phyloP scores from a whole-genome alignment of 805 yeast genomes.

The Cyberlindnera euphorbiiphila region DNA sequence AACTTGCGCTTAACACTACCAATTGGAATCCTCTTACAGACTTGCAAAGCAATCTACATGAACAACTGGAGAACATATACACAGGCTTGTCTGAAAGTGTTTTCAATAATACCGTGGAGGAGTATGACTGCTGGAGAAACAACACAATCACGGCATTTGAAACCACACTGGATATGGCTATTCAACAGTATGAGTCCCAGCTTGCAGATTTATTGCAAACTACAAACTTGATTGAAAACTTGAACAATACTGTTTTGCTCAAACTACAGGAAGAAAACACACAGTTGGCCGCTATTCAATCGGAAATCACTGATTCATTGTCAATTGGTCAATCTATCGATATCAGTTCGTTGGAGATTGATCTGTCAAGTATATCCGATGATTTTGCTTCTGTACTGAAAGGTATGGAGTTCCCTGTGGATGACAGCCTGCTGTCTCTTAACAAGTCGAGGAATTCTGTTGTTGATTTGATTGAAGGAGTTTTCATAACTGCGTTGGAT shows the following conservation, averaged over 20 bases:
- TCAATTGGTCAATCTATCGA: slow-evolving; percentile 8
- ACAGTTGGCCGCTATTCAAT: neutral
- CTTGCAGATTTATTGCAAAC: neutral
- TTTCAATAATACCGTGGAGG: neutral
- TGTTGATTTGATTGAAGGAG: neutral
- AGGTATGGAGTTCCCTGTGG: neutral
- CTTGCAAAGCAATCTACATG: neutral
- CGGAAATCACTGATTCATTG: slow-evolving; percentile 5
- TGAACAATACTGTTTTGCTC: slow-evolving; percentile 6
- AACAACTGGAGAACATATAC: neutral
- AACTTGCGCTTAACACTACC: neutral
- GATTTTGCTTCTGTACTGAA: neutral
- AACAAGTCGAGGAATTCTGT: slow-evolving; percentile 2
- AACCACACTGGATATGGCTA: neutral
- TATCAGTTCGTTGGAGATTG: slow-evolving; percentile 3
- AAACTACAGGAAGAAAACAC: slow-evolving; percentile 1
- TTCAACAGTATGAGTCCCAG: neutral
- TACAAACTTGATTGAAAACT: neutral
- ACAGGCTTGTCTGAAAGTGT: neutral
- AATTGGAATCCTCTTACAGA: neutral
- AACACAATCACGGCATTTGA: slow-evolving; percentile 2
- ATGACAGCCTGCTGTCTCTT: neutral
- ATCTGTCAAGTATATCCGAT: neutral
- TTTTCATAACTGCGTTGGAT: slow-evolving; percentile 2
- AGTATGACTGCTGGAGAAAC: slow-evolving; percentile 3